Conservation (phyloP, 768 basidiomycete genomes). For the Amanita rubescens region DNA sequence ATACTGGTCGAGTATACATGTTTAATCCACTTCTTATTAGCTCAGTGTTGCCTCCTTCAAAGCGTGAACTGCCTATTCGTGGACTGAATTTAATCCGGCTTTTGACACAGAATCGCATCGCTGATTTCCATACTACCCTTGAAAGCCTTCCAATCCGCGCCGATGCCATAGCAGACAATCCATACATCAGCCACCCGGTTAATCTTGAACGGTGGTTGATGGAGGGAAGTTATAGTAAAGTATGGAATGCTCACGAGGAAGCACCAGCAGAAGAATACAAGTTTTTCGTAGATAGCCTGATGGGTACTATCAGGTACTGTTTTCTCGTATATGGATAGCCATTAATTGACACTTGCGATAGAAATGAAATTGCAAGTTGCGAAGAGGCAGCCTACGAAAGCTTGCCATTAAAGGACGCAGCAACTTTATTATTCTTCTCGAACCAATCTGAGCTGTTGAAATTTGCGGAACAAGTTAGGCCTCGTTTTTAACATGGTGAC, state of each 20-base stretch:
- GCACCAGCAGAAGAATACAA: slow-evolving; percentile 93
- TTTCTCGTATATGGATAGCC: neutral
- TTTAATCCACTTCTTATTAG: slow-evolving; percentile 25
- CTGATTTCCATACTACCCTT: slow-evolving; percentile 94
- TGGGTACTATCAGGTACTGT: slow-evolving; percentile 85
- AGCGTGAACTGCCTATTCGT: slow-evolving; percentile 80
- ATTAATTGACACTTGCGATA: slow-evolving; percentile 20
- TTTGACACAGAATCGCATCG: slow-evolving; percentile 92
- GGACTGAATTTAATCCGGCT: slow-evolving; percentile 93
- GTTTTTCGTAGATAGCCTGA: slow-evolving; percentile 87
- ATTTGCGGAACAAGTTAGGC: slow-evolving; percentile 71
- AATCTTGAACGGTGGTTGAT: slow-evolving; percentile 96
- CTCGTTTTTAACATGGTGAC: slow-evolving; percentile 14
- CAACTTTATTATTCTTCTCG: slow-evolving; percentile 87
- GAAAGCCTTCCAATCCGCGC: slow-evolving; percentile 77
- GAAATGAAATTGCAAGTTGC: slow-evolving; percentile 96
- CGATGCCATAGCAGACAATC: slow-evolving; percentile 58
- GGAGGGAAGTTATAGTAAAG: slow-evolving; percentile 98
- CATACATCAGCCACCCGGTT: slow-evolving; percentile 77
- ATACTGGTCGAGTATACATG: neutral
- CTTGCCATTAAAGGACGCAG: slow-evolving; percentile 84
- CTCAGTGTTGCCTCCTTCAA: slow-evolving; percentile 70
- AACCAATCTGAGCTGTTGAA: slow-evolving; percentile 68
- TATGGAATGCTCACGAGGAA: slow-evolving; percentile 91
- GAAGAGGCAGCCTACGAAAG: slow-evolving; percentile 92